These are phyloP conservation scores for Handroanthus guayacan DNA, from an alignment of 257 asterid genomes.

Conservation along the genomic window DNA sequence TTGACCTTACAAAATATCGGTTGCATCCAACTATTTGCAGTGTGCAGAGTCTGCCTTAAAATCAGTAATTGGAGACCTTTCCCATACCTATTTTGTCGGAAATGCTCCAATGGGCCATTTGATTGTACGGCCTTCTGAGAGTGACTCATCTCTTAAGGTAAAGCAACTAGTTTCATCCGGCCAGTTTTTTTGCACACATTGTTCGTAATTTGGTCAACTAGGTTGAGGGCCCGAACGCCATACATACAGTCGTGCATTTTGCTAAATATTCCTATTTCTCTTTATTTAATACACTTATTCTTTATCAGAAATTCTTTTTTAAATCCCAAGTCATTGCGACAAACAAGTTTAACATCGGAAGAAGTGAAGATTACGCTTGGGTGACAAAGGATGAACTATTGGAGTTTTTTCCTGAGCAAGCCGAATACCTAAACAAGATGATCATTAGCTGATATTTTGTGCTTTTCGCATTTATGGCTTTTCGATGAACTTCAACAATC, in stretches of 20 bases:
- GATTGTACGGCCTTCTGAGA: slow-evolving; percentile 51
- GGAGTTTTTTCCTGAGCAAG: slow-evolving; percentile 87
- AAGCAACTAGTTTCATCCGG: background rate
- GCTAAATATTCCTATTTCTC: slow-evolving; percentile 5
- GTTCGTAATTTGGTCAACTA: background rate
- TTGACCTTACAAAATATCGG: slow-evolving; percentile 17
- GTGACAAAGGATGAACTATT: slow-evolving; percentile 84
- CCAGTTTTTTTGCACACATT: background rate
- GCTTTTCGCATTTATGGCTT: background rate
- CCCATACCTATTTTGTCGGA: slow-evolving; percentile 83
- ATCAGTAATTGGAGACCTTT: slow-evolving; percentile 84
- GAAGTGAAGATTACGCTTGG: slow-evolving; percentile 84
- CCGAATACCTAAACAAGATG: slow-evolving; percentile 80
- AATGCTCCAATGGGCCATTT: slow-evolving; percentile 93
- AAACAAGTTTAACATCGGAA: slow-evolving; percentile 56
- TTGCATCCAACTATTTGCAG: slow-evolving; percentile 51
- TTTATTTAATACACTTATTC: background rate
- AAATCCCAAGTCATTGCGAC: slow-evolving; percentile 90
- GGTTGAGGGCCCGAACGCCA: slow-evolving; percentile 2
- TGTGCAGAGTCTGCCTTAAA: slow-evolving; percentile 91
- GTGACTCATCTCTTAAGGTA: slow-evolving; percentile 62
- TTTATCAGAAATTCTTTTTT: slow-evolving; percentile 83
- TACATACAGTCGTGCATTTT: background rate
- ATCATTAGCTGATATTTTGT: slow-evolving; percentile 59
- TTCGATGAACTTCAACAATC: slow-evolving; percentile 10